Evolutionary conservation across 768 basidiomycete species (phyloP), one percentile per base, ranked within the genome.

Genomic region (Mycena indigotica): DNA sequence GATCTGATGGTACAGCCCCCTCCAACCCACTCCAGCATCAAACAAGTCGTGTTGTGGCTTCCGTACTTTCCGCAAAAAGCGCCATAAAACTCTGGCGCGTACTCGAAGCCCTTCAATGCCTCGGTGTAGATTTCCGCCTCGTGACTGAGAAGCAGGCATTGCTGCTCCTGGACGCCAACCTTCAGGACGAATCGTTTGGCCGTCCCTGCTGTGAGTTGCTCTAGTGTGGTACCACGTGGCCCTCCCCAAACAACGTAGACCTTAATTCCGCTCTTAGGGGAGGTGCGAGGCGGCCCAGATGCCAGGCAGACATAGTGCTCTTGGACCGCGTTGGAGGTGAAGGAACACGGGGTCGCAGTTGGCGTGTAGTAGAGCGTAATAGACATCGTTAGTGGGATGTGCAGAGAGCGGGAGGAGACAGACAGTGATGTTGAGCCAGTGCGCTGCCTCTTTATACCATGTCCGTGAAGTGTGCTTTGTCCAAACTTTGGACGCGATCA

Each of bases 21-120:
- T 5, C 25, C 15, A 28, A 54, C 58, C 15, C 44, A 50, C 45
- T 63, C 62, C 23, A 63, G 52, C 28, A 63, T 38, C 52, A 60
- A 56, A 39, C 62, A 59, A 16, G 53, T 52, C 17, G 53, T 56
- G 4, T 32, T 49, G 1, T 13, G 5, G 2, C 28, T 52, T 2
- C 16, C 13, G 16, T 59, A 28, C 2, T n/a, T 16, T 0, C 62
- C 62, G 21, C 51, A 48, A 21, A 29, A 63, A 6, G 59, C 53
- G 1, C 62, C 62, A 46, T 38, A 59, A 28, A 51, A 63, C 5
- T 23, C 21, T 1, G 62, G 62, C 3, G 59, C 58, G 25, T 48
- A 49, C 13, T 50, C 52, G 8, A 63, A 28, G 26, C 17, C 4
- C 44, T 51, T 30, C 6, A 63, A 29, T 25, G 50, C 15, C 28